Conservation (phyloP, 2,329 filamentous ascomycete species). For the Pseudocercospora cruenta region DNA sequence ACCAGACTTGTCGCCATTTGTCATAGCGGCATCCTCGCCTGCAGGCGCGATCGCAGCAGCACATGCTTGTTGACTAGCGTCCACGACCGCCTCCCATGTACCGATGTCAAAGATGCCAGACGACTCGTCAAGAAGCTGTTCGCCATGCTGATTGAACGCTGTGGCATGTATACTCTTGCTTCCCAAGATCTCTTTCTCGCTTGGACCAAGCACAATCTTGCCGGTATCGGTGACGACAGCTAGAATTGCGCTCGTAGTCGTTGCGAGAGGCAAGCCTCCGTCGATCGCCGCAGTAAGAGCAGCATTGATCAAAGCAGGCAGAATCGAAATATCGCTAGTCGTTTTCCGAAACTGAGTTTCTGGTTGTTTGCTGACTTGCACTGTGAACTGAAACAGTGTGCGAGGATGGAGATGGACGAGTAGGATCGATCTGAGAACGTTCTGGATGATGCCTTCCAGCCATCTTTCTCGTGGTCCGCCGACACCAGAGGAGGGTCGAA, state of each 20-base stretch:
- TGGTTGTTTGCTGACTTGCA: constrained; percentile 62
- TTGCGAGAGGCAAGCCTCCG: constrained; percentile 77
- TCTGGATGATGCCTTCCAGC: constrained; percentile 75
- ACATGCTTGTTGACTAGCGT: constrained; percentile 68
- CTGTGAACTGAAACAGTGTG: constrained; percentile 75
- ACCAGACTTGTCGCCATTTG: constrained; percentile 37
- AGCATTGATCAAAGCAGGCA: constrained; percentile 82
- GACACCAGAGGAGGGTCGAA: constrained; percentile 82
- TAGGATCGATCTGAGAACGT: constrained; percentile 73
- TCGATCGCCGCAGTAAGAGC: constrained; percentile 78
- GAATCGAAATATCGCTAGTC: constrained; percentile 71
- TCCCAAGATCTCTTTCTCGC: constrained; percentile 61
- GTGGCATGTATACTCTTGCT: constrained; percentile 80
- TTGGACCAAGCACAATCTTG: constrained; percentile 59
- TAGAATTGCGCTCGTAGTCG: constrained; percentile 68
- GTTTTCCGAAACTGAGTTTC: constrained; percentile 59
- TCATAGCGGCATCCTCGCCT: constrained; percentile 45
- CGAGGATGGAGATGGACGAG: constrained; percentile 76
- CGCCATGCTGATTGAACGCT: constrained; percentile 73
- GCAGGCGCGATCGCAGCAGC: constrained; percentile 47
- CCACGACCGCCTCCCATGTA: constrained; percentile 74
- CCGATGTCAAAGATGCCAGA: constrained; percentile 75
- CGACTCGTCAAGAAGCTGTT: constrained; percentile 78
- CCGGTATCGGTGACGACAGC: constrained; percentile 57
- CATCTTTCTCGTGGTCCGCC: constrained; percentile 68